Base-by-base conservation (phyloP, 768 basidiomycete genomes). In the Phaeotremella skinneri region DNA sequence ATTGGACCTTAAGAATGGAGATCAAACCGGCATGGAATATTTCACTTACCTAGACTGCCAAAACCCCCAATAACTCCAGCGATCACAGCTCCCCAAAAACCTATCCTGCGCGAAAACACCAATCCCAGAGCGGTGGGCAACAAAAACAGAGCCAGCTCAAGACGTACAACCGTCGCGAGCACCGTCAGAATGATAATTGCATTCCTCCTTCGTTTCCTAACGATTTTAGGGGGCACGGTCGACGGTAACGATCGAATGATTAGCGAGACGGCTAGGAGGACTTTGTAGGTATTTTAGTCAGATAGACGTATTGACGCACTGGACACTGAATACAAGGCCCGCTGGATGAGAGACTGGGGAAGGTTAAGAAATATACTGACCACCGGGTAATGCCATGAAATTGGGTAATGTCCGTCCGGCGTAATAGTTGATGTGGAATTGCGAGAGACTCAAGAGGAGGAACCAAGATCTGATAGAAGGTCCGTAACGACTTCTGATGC, bases 371-470 rank as follows among this genome's bases (percentile, higher is more conserved):
- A 11, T 20, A 20, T 14, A 52, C 70, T 58, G 30, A 93, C 91
- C 89, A 45, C 86, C 84, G 1, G 88, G 79, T 17, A 92, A 78
- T 2, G 91, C 91, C 61, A 92, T 85, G 86, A 91, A 94, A 74
- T 98, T 99, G 1, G 96, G 94, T 5, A 98, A 77, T 0, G 94
- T 96, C 54, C 96, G 79, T 2, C 91, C 86, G 81, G 91, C 89
- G 87, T 91, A 98, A 75, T 90, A 99, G 5, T 86, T 86, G 4
- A 93, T 72, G 72, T 98, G 96, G 71, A 96, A 98, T 70, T 94
- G 91, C 0, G 87, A 84, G 63, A 84, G 81, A 2, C 85, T 85
- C n/a, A 96, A 72, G 0, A 92, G 61, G 1, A 83, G 76, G 73
- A 87, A 94, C 67, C 62, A 70, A 84, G 81, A 16, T 81, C 60